phyloP scores from a whole-genome alignment of 176 grass and related monocot species.

The Phyllostachys edulis region DNA sequence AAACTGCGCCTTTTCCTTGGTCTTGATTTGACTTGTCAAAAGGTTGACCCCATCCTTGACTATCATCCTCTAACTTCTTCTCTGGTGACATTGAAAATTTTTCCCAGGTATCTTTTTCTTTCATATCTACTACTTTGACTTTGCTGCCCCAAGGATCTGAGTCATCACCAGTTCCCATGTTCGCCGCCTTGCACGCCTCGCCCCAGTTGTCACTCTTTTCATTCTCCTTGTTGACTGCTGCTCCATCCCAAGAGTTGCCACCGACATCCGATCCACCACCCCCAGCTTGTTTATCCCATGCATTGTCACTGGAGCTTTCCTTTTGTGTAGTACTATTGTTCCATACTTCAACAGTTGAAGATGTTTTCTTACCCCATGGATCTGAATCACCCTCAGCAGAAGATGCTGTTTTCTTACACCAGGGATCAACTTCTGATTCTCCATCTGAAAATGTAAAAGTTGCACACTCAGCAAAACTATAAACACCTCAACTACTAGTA shows the following conservation, averaged over 20 bases:
- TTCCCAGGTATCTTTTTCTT: constrained; percentile 48
- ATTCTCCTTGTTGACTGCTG: constrained; percentile 32
- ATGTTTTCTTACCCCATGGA: constrained; percentile 48
- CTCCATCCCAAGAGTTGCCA: constrained; percentile 48
- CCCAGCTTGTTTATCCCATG: constrained; percentile 44
- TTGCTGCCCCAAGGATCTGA: constrained; percentile 57
- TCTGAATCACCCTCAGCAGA: constrained; percentile 38
- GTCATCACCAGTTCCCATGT: constrained; percentile 30
- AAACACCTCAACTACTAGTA: constrained; percentile 16
- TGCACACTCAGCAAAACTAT: constrained; percentile 17
- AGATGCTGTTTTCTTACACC: constrained; percentile 45
- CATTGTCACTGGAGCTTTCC: constrained; percentile 26
- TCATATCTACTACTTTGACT: constrained; percentile 36
- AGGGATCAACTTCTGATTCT: constrained; percentile 49
- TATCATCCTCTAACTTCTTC: constrained; percentile 29
- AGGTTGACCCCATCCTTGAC: constrained; percentile 45
- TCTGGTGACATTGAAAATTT: constrained; percentile 27
- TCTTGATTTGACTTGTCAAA: constrained; percentile 38
- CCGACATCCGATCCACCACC: constrained; percentile 41
- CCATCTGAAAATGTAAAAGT: constrained; percentile 40
- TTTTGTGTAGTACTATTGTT: constrained; percentile 31
- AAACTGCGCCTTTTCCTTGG: constrained; percentile 30
- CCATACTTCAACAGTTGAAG: constrained; percentile 38
- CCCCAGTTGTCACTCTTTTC: constrained; percentile 48
- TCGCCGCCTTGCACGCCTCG: constrained; percentile 1